Evolutionary conservation across 176 grass and related monocot species (phyloP), one percentile per base, ranked within the genome.

Genomic region (Lolium multiflorum): DNA sequence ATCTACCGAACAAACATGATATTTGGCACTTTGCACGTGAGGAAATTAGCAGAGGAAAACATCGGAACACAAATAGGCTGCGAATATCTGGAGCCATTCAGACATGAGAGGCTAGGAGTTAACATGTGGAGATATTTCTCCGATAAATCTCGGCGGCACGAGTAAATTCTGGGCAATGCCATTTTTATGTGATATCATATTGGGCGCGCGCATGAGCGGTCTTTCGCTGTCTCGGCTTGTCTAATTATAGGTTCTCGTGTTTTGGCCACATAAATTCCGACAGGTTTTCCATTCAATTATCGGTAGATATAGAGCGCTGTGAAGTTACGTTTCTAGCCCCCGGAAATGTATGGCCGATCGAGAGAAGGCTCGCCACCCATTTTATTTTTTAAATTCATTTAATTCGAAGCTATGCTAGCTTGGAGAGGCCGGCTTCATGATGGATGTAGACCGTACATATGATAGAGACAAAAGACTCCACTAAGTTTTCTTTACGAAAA

Each of bases 81-180:
- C 9, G 82, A 59, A 60, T 83, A 83, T 83, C 60, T 76, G 2
- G 13, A 63, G 7, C 65, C 65, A 67, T 5, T 66, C 35, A 48
- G 65, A 65, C 0, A 63, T 6, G 74, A 83, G 81, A 61, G 87
- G 81, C 9, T 2, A 35, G 60, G 31, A 77, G 31, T 7, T 11
- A 64, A 37, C 11, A 18, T 12, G 3, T 21, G 0, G 7, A 79
- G 46, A 83, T 79, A 63, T 60, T 77, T 39, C 13, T 3, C 2
- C 22, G 51, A 37, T 56, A 49, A 31, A 67, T 47, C 24, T 2
- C 13, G 3, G 0, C 0, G 1, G 0, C 22, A 6, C 0, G 8
- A 5, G 57, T 25, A 18, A 63, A 3, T 17, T 61, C 3, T 47
- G 65, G 43, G 4, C 10, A 17, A 62, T 11, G 59, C 22, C 59